These are phyloP conservation scores for Penicillium sp. DNA, from an alignment of 2,329 filamentous ascomycete genomes.

Conservation along the genomic window DNA sequence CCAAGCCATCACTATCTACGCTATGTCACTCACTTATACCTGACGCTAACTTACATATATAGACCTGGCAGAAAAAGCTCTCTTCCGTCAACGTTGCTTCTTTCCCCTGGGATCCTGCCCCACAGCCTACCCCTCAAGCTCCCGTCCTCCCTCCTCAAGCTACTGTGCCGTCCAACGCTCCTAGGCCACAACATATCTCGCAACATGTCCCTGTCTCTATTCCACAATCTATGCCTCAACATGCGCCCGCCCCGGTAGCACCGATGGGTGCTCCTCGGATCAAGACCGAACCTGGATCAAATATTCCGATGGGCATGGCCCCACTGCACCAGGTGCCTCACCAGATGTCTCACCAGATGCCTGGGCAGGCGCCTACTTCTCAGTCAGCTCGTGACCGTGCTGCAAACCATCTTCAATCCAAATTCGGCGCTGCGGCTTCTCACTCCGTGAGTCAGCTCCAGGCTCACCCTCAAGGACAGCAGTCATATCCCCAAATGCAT, in stretches of 20 bases:
- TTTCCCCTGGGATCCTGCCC: slow-evolving; percentile 91
- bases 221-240: slow-evolving; percentile 31
- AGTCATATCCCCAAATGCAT: slow-evolving; percentile 32
- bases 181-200: slow-evolving; percentile 38
- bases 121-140: slow-evolving; percentile 48
- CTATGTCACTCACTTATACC: slow-evolving; percentile 6
- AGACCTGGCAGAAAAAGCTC: slow-evolving; percentile 95
- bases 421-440: slow-evolving; percentile 41
- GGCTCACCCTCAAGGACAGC: slow-evolving; percentile 38
- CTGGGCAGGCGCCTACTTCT: slow-evolving; percentile 36
- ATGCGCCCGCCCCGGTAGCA: slow-evolving; percentile 23
- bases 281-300: slow-evolving; percentile 51
- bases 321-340: slow-evolving; percentile 28
- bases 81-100: slow-evolving; percentile 76
- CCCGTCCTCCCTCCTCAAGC: slow-evolving; percentile 38
- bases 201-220: slow-evolving; percentile 27
- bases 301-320: slow-evolving; percentile 32
- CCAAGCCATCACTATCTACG: slow-evolving; percentile 21
- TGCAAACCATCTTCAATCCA: slow-evolving; percentile 48
- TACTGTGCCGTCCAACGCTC: slow-evolving; percentile 45
- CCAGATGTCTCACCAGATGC: slow-evolving; percentile 29
- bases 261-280: slow-evolving; percentile 41
- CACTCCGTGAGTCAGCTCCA: slow-evolving; percentile 45
- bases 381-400: slow-evolving; percentile 54
- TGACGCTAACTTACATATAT: slow-evolving; percentile 14